Conservation (phyloP, 2,329 filamentous ascomycete species). For the Ceratocystis huliohia region DNA sequence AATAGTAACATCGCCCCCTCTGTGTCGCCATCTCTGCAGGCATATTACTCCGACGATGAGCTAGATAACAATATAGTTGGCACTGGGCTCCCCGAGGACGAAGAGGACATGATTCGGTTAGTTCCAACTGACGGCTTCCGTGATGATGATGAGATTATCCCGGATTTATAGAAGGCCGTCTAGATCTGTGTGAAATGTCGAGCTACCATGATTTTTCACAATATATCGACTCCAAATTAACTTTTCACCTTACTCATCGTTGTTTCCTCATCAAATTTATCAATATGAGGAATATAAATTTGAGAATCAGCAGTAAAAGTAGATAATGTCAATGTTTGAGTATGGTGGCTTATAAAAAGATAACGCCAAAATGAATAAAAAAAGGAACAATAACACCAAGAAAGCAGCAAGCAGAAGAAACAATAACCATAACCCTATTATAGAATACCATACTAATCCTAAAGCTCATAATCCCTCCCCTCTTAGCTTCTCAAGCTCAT, state of each 20-base stretch:
- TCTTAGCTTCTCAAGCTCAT: constrained; percentile 23
- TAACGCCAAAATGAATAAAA: not conserved
- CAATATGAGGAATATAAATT: too few relatives aligned
- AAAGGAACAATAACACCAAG: not conserved
- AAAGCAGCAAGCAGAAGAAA: not conserved
- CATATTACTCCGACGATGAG: not conserved
- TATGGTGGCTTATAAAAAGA: not conserved
- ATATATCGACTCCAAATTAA: not conserved
- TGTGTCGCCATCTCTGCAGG: not conserved
- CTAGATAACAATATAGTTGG: not conserved
- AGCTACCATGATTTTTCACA: not conserved
- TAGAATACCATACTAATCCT: not conserved
- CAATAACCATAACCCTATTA: not conserved
- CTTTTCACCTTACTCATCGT: not conserved
- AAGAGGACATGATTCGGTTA: not conserved
- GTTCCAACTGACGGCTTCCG: not conserved
- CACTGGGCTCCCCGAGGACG: not conserved
- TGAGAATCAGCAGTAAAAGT: not conserved
- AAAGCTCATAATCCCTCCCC: not conserved
- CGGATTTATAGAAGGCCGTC: not conserved
- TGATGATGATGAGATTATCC: not conserved
- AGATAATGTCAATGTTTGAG: not conserved
- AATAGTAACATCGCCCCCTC: not conserved
- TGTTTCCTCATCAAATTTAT: not conserved
- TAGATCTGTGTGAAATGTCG: not conserved